Evolutionary conservation across 1,284 basidiomycete genomes (phyloP).

Genomic region (Fomitopsis pinicola): DNA sequence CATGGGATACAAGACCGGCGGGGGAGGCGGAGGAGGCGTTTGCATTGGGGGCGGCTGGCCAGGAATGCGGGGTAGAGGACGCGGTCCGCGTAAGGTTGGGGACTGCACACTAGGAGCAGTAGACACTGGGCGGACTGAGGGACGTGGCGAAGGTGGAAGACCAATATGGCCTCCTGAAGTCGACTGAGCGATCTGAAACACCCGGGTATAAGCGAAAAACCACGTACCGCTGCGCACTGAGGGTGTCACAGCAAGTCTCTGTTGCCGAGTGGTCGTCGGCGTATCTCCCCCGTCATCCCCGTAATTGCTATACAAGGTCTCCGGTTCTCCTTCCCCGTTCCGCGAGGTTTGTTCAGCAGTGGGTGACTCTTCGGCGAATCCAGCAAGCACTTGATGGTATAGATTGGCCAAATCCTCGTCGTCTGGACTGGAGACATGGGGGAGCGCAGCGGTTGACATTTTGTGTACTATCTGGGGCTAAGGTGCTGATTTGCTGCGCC

Average conservation of each 20-base stretch:
- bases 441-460: slow-evolving; percentile 25
- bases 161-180: slow-evolving; percentile 17
- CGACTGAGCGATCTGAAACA: slow-evolving; percentile 11
- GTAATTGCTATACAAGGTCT: slow-evolving; percentile 26
- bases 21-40: slow-evolving; percentile 21
- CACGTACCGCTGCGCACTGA: slow-evolving; percentile 21
- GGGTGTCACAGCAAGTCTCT: slow-evolving; percentile 14
- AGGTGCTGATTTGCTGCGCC: background rate
- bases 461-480: background rate
- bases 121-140: slow-evolving; percentile 14
- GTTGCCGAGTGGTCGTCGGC: slow-evolving; percentile 21
- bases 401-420: slow-evolving; percentile 68
- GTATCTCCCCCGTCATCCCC: slow-evolving; percentile 26
- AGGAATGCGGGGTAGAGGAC: slow-evolving; percentile 28
- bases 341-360: slow-evolving; percentile 31
- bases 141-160: slow-evolving; percentile 24
- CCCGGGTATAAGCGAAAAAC: slow-evolving; percentile 5
- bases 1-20: slow-evolving; percentile 13
- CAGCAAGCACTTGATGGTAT: slow-evolving; percentile 69
- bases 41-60: slow-evolving; percentile 16
- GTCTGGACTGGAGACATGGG: slow-evolving; percentile 34
- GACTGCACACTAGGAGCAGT: slow-evolving; percentile 18
- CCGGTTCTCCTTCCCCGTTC: slow-evolving; percentile 26
- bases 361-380: slow-evolving; percentile 49
- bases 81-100: slow-evolving; percentile 21